These are phyloP conservation scores for Aphanomyces astaci DNA, from an alignment of 352 stramenopile species.

Conservation along the genomic window DNA sequence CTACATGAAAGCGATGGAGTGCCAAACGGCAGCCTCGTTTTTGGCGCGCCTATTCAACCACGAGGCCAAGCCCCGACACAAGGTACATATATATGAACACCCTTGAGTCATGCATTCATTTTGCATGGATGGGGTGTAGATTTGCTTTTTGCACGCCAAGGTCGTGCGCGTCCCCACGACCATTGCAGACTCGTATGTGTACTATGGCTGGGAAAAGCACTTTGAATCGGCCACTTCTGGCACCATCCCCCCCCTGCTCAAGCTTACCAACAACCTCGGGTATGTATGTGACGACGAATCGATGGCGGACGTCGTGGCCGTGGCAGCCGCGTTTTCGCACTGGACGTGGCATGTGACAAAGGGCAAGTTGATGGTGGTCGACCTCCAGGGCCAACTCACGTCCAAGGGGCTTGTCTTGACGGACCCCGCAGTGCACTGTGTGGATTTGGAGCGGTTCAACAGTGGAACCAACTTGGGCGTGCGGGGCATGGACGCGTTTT, in stretches of 20 bases:
- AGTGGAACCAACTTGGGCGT: conserved; percentile 15
- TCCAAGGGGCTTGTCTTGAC: conserved; percentile 13
- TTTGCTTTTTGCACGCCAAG: not conserved
- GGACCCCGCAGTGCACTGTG: conserved; percentile 22
- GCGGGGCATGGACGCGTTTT: conserved; percentile 20
- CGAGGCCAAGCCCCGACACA: not conserved
- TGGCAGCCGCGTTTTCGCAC: conserved; percentile 30
- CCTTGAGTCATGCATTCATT: too few relatives aligned
- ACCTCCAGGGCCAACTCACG: conserved; percentile 31
- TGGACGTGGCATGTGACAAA: conserved; percentile 30
- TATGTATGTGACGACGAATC: not conserved
- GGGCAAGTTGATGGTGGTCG: conserved; percentile 36
- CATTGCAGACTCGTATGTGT: not conserved
- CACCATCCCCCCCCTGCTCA: not conserved
- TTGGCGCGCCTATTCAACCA: not conserved
- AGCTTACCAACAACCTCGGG: conserved; percentile 37
- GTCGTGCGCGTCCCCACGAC: not conserved
- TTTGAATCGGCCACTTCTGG: too few relatives aligned
- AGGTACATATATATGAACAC: conserved; percentile 26
- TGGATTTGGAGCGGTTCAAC: not conserved
- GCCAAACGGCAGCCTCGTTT: not conserved
- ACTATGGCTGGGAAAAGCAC: conserved; percentile 7
- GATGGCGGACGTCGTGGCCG: conserved; percentile 11
- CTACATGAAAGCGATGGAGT: conserved; percentile 7
- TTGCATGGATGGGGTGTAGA: conserved; percentile 5